Evolutionary conservation across 768 basidiomycete genomes (phyloP).

Genomic region (Lactarius hatsudake): DNA sequence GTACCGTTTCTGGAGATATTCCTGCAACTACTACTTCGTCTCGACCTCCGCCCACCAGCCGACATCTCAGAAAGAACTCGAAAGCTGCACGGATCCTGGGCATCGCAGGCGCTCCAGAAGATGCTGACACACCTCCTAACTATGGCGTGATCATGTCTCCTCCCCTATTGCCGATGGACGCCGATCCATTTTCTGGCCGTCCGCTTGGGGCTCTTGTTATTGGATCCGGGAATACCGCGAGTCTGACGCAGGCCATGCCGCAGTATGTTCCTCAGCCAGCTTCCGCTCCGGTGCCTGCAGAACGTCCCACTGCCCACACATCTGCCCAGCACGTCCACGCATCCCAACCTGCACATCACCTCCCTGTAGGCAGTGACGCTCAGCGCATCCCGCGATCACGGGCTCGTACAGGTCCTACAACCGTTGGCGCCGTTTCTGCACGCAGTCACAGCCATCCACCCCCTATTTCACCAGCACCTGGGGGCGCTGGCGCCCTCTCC

Average conservation of each 20-base stretch:
- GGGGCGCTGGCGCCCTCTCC: neutral
- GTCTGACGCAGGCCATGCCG: neutral
- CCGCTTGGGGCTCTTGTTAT: slow-evolving; percentile 7
- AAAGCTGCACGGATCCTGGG: slow-evolving; percentile 9
- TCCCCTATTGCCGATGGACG: slow-evolving; percentile 18
- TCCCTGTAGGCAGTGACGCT: neutral
- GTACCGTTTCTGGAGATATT: neutral
- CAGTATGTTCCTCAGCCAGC: slow-evolving; percentile 2
- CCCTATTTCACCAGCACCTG: neutral
- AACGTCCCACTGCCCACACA: neutral
- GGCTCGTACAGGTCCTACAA: neutral
- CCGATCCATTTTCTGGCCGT: slow-evolving; percentile 3
- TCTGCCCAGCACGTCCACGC: neutral
- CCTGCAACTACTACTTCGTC: neutral
- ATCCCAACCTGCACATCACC: neutral
- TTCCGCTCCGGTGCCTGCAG: slow-evolving; percentile 1
- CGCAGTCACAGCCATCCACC: slow-evolving; percentile 14
- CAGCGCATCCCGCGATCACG: slow-evolving; percentile 6
- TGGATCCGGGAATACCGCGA: neutral
- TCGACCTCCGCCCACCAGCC: neutral
- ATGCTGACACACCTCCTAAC: neutral
- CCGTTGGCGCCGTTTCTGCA: neutral
- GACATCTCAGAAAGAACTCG: slow-evolving; percentile 16
- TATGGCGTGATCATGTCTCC: slow-evolving; percentile 8
- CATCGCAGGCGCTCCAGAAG: neutral